Evolutionary conservation across 2,329 filamentous ascomycete species (phyloP).

Genomic region (Colletotrichum graminicola): DNA sequence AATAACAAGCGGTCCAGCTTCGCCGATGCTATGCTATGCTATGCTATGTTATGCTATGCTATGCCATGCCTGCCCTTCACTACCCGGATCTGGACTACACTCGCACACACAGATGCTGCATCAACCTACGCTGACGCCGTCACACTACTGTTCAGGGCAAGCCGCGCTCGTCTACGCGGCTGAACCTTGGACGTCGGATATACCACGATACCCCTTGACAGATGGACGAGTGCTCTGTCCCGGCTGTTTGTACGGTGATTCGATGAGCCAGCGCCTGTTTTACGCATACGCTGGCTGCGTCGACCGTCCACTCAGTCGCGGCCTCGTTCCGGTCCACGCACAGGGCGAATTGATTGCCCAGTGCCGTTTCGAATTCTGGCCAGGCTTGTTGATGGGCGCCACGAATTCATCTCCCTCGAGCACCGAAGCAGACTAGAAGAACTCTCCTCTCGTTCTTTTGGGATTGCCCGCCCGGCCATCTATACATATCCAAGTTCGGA

Average conservation of each 20-base stretch:
- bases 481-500: constrained; percentile 21
- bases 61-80: constrained; percentile 3
- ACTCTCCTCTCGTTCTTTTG: neutral
- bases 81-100: constrained; percentile 12
- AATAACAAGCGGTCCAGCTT: constrained; percentile 1
- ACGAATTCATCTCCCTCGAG: neutral
- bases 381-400: constrained; percentile 11
- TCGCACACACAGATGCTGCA: constrained; percentile 20
- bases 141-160: neutral
- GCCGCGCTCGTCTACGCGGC: constrained; percentile 1
- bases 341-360: constrained; percentile 23
- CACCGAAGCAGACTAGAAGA: constrained; percentile 29
- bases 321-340: constrained; percentile 32
- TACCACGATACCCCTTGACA: neutral
- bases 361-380: constrained; percentile 36
- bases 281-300: constrained; percentile 5
- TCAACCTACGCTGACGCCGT: neutral
- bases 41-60: neutral
- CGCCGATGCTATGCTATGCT: neutral
- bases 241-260: neutral
- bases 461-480: constrained; percentile 10
- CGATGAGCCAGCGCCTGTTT: neutral
- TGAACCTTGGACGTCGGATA: neutral
- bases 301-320: constrained; percentile 19
- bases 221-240: neutral